Evolutionary conservation across 2,329 filamentous ascomycete species (phyloP).

Genomic region (Colletotrichum lentis): DNA sequence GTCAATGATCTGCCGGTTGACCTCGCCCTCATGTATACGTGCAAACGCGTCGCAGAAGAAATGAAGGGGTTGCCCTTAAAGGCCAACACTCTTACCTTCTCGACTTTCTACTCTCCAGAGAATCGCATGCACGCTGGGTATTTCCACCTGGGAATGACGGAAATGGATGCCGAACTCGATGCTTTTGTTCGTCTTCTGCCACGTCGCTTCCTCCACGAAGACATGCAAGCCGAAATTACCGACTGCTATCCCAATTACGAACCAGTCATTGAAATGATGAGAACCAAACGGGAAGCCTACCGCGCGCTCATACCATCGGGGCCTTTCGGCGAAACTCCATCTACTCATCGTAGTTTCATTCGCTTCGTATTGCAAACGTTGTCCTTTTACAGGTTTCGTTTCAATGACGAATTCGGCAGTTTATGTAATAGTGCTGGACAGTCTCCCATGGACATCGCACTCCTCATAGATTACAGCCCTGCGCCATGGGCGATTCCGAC

Average conservation of each 20-base stretch:
- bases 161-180: too few species aligned
- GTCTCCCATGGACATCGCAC: neutral
- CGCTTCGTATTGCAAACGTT: neutral
- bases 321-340: neutral
- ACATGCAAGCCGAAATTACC: neutral
- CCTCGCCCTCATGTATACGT: slow-evolving; percentile 15
- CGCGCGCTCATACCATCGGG: too few species aligned
- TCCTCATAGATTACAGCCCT: neutral
- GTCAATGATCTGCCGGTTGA: neutral
- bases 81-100: slow-evolving; percentile 3
- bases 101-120: neutral
- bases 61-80: slow-evolving; percentile 1
- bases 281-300: neutral
- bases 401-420: neutral
- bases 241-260: neutral
- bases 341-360: neutral
- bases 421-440: neutral
- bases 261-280: neutral
- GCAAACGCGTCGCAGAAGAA: slow-evolving; percentile 7
- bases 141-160: neutral
- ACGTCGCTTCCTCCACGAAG: neutral
- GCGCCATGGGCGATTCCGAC: neutral
- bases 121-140: neutral
- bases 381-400: neutral
- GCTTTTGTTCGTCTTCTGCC: too few species aligned